Percentiles rank a stretch among this genome's conserved stretches.
Conservation (phyloP, 805 yeast genomes). For the Cyberlindnera bimundalis region DNA sequence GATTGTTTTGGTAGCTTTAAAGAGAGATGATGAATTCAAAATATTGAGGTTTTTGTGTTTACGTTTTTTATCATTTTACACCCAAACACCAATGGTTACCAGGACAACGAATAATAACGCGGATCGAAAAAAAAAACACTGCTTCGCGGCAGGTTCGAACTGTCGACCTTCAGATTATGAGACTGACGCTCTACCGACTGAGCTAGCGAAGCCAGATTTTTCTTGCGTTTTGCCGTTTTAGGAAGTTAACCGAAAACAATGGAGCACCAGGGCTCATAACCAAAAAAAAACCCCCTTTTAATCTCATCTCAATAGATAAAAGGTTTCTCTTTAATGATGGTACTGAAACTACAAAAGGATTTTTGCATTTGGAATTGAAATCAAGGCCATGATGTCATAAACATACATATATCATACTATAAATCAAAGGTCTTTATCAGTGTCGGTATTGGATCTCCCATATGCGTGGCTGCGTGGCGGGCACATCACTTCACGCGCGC, state of each 20-base stretch:
- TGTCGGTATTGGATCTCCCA: too few species aligned
- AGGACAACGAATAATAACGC: slow-evolving; percentile 2
- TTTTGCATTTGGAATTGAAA: too few species aligned
- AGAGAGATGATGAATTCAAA: too few species aligned
- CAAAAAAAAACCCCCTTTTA: too few species aligned
- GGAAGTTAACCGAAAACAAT: neutral
- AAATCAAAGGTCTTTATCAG: too few species aligned
- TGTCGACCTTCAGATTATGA: slow-evolving; percentile 56
- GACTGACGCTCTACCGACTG: slow-evolving; percentile 59
- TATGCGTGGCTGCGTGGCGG: slow-evolving; percentile 6
- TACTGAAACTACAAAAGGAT: too few species aligned
- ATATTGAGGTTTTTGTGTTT: slow-evolving; percentile 21
- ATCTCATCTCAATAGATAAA: too few species aligned
- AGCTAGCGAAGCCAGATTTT: slow-evolving; percentile 43
- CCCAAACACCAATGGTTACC: slow-evolving; percentile 12
- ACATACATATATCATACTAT: too few species aligned
- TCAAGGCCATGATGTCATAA: too few species aligned
- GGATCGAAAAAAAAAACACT: slow-evolving; percentile 24
- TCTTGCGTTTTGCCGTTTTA: neutral
- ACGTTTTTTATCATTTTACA: slow-evolving; percentile 3
- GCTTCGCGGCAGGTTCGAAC: slow-evolving; percentile 54
- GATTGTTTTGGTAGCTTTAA: too few species aligned
- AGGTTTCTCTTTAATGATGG: too few species aligned
- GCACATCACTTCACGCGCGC: slow-evolving; percentile 1
- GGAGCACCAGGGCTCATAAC: slow-evolving; percentile 6